Percentiles rank a stretch among this genome's conserved stretches.
Evolutionary conservation across 352 stramenopile species (phyloP).

Genomic region (Phytopythium helicoides): DNA sequence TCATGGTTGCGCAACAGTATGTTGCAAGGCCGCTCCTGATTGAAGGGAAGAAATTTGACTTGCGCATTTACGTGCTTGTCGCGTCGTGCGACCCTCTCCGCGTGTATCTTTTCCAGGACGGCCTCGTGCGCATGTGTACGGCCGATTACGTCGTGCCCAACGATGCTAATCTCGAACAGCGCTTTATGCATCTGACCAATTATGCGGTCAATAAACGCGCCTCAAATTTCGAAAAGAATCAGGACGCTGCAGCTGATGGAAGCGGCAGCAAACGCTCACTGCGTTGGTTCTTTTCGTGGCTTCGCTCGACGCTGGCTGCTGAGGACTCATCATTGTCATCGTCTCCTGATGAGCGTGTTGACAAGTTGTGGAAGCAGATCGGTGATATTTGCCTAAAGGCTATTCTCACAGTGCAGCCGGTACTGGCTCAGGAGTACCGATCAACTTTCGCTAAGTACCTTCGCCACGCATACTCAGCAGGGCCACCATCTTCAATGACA

Average conservation of each 20-base stretch:
- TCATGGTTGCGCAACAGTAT: conserved; percentile 88
- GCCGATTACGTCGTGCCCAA: conserved; percentile 86
- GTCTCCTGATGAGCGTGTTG: conserved; percentile 58
- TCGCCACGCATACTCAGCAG: conserved; percentile 42
- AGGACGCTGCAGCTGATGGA: conserved; percentile 52
- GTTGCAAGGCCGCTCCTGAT: conserved; percentile 72
- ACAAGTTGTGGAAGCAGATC: conserved; percentile 90
- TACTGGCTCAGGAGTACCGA: conserved; percentile 91
- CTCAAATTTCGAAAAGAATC: conserved; percentile 86
- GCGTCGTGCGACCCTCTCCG: conserved; percentile 83
- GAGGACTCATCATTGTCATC: conserved; percentile 7
- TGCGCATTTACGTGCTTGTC: conserved; percentile 91
- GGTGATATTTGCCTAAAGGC: conserved; percentile 94
- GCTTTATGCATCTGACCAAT: conserved; percentile 93
- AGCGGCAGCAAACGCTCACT: conserved; percentile 86
- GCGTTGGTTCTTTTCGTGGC: conserved; percentile 92
- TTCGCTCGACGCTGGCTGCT: conserved; percentile 28
- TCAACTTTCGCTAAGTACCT: conserved; percentile 86
- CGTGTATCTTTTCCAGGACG: conserved; percentile 91
- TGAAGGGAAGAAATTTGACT: conserved; percentile 92
- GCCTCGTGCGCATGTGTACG: conserved; percentile 89
- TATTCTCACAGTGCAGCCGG: conserved; percentile 91
- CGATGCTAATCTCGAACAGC: conserved; percentile 77
- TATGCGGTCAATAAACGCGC: conserved; percentile 92
- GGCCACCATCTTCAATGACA: background rate